Evolutionary conservation across 192 early-diverging fungal species (phyloP).

Genomic region (Coemansia sp.): DNA sequence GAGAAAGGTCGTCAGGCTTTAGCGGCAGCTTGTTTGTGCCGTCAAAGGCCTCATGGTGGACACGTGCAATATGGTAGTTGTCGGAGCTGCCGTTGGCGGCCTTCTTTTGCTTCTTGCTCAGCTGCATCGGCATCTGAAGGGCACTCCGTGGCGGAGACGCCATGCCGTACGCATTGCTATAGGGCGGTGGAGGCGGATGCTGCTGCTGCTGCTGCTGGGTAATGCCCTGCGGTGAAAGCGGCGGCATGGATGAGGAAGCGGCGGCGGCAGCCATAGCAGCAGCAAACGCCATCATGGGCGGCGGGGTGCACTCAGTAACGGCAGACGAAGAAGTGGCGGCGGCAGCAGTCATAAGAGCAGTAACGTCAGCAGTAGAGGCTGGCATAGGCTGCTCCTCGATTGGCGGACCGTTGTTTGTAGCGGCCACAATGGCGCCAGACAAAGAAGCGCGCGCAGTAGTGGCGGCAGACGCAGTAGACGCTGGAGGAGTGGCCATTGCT

Average conservation of each 20-base stretch:
- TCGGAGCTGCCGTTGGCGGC: constrained; percentile 8
- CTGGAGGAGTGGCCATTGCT: neutral
- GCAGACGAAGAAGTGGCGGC: constrained; percentile 14
- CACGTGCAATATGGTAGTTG: constrained; percentile 37
- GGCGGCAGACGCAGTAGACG: neutral
- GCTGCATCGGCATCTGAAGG: constrained; percentile 4
- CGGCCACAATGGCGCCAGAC: constrained; percentile 6
- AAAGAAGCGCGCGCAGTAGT: constrained; percentile 7
- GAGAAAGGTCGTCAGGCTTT: constrained; percentile 43
- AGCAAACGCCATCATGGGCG: constrained; percentile 11
- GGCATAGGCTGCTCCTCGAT: constrained; percentile 12
- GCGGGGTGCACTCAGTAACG: constrained; percentile 10
- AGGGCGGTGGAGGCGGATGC: too few relatives aligned
- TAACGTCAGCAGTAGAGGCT: constrained; percentile 4
- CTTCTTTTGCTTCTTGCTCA: constrained; percentile 37
- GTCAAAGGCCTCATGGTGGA: constrained; percentile 52
- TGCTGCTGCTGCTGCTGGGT: constrained; percentile 9
- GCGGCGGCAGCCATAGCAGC: constrained; percentile 5
- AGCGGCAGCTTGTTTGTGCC: constrained; percentile 53
- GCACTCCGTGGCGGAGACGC: constrained; percentile 6
- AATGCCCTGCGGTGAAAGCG: neutral
- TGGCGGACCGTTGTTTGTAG: constrained; percentile 4
- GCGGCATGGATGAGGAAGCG: constrained; percentile 8
- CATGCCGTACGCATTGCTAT: constrained; percentile 9
- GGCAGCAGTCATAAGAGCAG: constrained; percentile 14